Conservation (phyloP, 2,329 filamentous ascomycete genomes). For the Penicillium sp. region DNA sequence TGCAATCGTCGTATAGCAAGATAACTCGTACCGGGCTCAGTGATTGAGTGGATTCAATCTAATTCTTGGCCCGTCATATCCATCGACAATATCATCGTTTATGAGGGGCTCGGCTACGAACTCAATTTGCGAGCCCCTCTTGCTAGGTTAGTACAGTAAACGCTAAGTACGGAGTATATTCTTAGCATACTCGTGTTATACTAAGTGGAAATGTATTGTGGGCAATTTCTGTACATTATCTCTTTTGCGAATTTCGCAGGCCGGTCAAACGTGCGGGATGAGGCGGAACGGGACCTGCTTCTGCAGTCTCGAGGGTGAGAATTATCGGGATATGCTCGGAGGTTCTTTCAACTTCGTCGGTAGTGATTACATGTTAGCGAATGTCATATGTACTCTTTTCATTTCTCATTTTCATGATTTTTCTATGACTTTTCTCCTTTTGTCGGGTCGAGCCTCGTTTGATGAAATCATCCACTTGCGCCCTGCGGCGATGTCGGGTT, state of each 20-base stretch:
- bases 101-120: neutral
- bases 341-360: too few species aligned
- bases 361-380: too few species aligned
- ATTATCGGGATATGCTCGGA: neutral
- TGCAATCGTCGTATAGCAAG: too few species aligned
- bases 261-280: neutral
- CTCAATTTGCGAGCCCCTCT: slow-evolving; percentile 1
- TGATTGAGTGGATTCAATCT: too few species aligned
- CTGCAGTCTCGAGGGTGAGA: neutral
- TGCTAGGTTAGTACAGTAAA: neutral
- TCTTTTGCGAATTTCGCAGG: too few species aligned
- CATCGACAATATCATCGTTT: neutral
- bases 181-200: neutral
- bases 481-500: slow-evolving; percentile 1
- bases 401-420: neutral
- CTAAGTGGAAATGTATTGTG: too few species aligned
- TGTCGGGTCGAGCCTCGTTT: neutral
- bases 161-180: neutral
- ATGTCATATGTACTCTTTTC: neutral
- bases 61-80: neutral
- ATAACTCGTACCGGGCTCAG: too few species aligned
- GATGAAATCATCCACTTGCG: slow-evolving; percentile 14
- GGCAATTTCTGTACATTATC: too few species aligned
- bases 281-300: slow-evolving; percentile 18
- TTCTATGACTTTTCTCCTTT: neutral